Evolutionary conservation across 305 asterid genomes (phyloP).

Genomic region (Stenogyne calaminthoides): DNA sequence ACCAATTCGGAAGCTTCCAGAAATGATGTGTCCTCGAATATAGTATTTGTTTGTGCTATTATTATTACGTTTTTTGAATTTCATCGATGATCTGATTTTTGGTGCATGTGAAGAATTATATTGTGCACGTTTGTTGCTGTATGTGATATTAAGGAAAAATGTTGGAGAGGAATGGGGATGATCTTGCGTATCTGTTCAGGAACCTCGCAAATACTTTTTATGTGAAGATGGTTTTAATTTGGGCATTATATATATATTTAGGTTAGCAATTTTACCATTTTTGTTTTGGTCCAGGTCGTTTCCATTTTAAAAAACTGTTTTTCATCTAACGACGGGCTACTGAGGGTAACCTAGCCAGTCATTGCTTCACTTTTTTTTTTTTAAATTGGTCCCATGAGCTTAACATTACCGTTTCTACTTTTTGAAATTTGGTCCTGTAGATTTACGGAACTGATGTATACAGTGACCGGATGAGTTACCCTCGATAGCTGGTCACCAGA

Average conservation of each 20-base stretch:
- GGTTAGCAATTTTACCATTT: not conserved
- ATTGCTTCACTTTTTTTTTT: too few relatives aligned
- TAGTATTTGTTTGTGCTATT: slow-evolving; percentile 9
- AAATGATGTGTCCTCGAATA: slow-evolving; percentile 41
- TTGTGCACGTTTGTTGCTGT: slow-evolving; percentile 7
- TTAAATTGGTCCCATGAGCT: too few relatives aligned
- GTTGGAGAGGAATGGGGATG: not conserved
- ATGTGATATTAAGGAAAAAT: not conserved
- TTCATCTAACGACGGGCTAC: too few relatives aligned
- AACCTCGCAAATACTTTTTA: not conserved
- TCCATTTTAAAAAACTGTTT: not conserved
- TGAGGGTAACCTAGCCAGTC: too few relatives aligned
- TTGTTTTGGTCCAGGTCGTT: not conserved
- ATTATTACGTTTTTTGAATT: slow-evolving; percentile 17
- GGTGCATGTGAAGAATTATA: slow-evolving; percentile 29
- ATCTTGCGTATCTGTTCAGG: not conserved
- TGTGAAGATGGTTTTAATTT: not conserved
- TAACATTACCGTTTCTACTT: too few relatives aligned
- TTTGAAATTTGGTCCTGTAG: too few relatives aligned
- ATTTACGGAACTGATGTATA: not conserved
- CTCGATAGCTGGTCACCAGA: too few relatives aligned
- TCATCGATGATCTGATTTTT: slow-evolving; percentile 22
- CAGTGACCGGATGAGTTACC: too few relatives aligned
- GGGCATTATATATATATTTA: not conserved
- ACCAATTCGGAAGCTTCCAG: slow-evolving; percentile 68